Conservation (phyloP, 2,329 filamentous ascomycete species). For the Neofusicoccum ribis region DNA sequence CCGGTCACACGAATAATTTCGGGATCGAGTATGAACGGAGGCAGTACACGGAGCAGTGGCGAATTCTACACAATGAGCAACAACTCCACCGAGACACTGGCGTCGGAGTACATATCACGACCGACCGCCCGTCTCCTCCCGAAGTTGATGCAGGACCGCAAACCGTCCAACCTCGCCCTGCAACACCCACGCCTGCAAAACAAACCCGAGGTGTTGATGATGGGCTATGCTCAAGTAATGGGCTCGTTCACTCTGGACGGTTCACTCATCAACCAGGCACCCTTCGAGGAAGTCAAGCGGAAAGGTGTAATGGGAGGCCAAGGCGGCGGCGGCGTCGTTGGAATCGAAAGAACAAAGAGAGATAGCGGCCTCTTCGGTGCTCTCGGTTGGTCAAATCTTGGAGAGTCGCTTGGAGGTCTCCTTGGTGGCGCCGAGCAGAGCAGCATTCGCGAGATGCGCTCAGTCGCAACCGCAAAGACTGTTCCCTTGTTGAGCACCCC, state of each 20-base stretch:
- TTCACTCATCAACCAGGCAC: conserved; percentile 82
- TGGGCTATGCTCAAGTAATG: conserved; percentile 94
- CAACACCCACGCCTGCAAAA: conserved; percentile 26
- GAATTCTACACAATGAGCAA: conserved; percentile 97
- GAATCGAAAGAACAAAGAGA: conserved; percentile 71
- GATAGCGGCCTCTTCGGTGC: conserved; percentile 78
- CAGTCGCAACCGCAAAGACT: conserved; percentile 78
- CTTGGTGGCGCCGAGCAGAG: conserved; percentile 86
- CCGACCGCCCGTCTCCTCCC: conserved; percentile 28
- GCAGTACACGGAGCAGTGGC: conserved; percentile 85
- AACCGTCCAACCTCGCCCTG: conserved; percentile 29
- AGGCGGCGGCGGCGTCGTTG: conserved; percentile 78
- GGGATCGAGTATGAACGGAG: conserved; percentile 68
- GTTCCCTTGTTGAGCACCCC: conserved; percentile 92
- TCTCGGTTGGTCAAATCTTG: conserved; percentile 85
- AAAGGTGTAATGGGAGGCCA: conserved; percentile 89
- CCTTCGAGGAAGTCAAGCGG: conserved; percentile 93
- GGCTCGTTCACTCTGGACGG: conserved; percentile 91
- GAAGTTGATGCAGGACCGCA: conserved; percentile 13
- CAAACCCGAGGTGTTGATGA: conserved; percentile 81
- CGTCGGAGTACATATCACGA: conserved; percentile 74
- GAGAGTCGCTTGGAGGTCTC: conserved; percentile 83
- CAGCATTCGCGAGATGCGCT: conserved; percentile 93
- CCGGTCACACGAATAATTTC: conserved; percentile 72
- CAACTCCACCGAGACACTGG: conserved; percentile 88